These are phyloP conservation scores for Hydnum rufescens DNA, from an alignment of 768 basidiomycete species.

Conservation along the genomic window DNA sequence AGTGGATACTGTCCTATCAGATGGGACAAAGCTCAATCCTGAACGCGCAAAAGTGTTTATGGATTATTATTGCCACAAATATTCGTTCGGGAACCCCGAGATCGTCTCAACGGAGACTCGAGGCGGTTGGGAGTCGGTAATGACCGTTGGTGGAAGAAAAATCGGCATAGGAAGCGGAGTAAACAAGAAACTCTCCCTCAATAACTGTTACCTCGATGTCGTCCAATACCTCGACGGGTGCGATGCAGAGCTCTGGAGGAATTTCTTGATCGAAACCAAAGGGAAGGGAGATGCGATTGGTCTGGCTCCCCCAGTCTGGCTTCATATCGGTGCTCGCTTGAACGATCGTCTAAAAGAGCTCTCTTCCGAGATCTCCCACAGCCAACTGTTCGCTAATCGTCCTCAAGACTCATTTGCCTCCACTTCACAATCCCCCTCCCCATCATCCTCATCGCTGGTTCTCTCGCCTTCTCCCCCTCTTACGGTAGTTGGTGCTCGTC, in stretches of 20 bases:
- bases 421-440: not conserved
- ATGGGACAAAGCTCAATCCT: constrained; percentile 41
- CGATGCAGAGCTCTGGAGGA: constrained; percentile 61
- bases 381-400: constrained; percentile 43
- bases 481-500: constrained; percentile 17
- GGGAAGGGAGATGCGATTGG: constrained; percentile 50
- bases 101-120: constrained; percentile 30
- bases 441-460: not conserved
- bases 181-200: constrained; percentile 52
- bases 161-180: constrained; percentile 61
- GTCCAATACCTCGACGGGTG: constrained; percentile 70
- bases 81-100: constrained; percentile 52
- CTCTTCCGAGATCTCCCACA: constrained; percentile 42
- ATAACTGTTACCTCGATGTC: constrained; percentile 71
- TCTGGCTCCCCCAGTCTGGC: constrained; percentile 40
- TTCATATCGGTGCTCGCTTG: constrained; percentile 38
- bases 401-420: constrained; percentile 13
- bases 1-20: constrained; percentile 24
- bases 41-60: constrained; percentile 75
- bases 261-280: constrained; percentile 34
- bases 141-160: constrained; percentile 54
- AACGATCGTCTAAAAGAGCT: constrained; percentile 55
- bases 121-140: constrained; percentile 45
- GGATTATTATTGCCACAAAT: constrained; percentile 83
- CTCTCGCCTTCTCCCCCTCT: constrained; percentile 5